Evolutionary conservation across 2,329 filamentous ascomycete species (phyloP).

Genomic region (Aspergillus quadricinctus): DNA sequence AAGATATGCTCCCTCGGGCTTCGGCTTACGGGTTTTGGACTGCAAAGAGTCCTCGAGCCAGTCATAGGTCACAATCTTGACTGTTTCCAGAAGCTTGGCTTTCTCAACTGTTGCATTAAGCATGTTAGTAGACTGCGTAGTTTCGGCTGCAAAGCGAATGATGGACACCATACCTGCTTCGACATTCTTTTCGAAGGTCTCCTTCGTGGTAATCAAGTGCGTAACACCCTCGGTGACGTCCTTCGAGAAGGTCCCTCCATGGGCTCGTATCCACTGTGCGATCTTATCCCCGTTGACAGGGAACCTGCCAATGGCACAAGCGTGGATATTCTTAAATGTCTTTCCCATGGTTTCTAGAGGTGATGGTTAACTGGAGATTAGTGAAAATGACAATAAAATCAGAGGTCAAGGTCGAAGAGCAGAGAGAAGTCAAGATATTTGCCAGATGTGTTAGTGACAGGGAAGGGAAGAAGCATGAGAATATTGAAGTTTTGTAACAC

Average conservation of each 20-base stretch:
- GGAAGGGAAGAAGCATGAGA: neutral
- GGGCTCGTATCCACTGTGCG: constrained; percentile 59
- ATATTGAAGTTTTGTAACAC: neutral
- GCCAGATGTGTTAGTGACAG: neutral
- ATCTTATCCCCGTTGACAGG: constrained; percentile 54
- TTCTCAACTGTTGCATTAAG: constrained; percentile 33
- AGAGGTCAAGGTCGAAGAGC: neutral
- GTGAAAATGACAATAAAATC: neutral
- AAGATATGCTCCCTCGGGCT: constrained; percentile 31
- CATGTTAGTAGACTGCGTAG: constrained; percentile 21
- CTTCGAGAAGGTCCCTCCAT: constrained; percentile 56
- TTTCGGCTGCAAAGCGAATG: neutral
- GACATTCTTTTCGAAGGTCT: constrained; percentile 53
- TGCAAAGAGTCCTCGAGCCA: constrained; percentile 46
- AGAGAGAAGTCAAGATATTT: neutral
- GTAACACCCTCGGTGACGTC: constrained; percentile 57
- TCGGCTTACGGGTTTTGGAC: constrained; percentile 30
- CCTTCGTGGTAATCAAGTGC: constrained; percentile 65
- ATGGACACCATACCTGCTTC: constrained; percentile 33
- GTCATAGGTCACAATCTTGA: constrained; percentile 45
- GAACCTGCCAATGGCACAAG: constrained; percentile 59
- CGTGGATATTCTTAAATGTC: constrained; percentile 49
- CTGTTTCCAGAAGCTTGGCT: constrained; percentile 32
- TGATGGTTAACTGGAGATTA: neutral
- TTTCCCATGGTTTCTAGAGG: constrained; percentile 30